Base-by-base conservation (phyloP, 805 yeast species). In the Cyberlindnera xylosilytica region DNA sequence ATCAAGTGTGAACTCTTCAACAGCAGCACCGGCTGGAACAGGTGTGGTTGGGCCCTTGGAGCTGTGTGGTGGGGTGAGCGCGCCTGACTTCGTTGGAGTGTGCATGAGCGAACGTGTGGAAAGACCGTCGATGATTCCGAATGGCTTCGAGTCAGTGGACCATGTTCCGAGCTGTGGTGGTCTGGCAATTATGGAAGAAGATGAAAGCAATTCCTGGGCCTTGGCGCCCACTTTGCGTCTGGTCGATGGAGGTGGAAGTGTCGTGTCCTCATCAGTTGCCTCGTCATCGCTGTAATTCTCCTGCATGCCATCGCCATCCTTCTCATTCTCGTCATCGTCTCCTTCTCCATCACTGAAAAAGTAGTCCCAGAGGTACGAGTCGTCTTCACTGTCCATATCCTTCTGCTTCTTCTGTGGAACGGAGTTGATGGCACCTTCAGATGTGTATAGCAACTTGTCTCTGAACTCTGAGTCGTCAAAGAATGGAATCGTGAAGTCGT, bases 161-260 rank as follows among this genome's bases (percentile, higher is more conserved):
- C 97, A 91, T 3, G 96, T 83, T 0, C 97, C 98, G 44, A 91
- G 69, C 20, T 87, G 77, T 2, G 99, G 99, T 4, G 98, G 97
- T 41, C 95, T 69, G 48, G 88, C 79, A 40, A 90, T 88, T 19
- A 87, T 84, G 6, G 84, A 81, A 38, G 89, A 83, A 1, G 95
- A 83, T 5, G 95, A 83, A n/a, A 91, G 76, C 6, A 91, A 87
- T 62, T 91, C 98, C 50, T 91, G 89, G n/a, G 87, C 83, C 52
- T 87, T 85, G 10, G 85, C 75, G 2, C 95, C 95, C 30, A 78
- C 73, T 44, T 66, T 69, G 43, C 72, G 78, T 34, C 74, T 68
- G 15, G 78, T 70, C 3, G 84, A 70, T 6, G 83, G 79, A 3
- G 80, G 80, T 4, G 97, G 97, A 34, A 91, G 64, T 15, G 82